These are phyloP conservation scores for Onygenales sp. DNA, from an alignment of 2,329 filamentous ascomycete species.

Conservation along the genomic window DNA sequence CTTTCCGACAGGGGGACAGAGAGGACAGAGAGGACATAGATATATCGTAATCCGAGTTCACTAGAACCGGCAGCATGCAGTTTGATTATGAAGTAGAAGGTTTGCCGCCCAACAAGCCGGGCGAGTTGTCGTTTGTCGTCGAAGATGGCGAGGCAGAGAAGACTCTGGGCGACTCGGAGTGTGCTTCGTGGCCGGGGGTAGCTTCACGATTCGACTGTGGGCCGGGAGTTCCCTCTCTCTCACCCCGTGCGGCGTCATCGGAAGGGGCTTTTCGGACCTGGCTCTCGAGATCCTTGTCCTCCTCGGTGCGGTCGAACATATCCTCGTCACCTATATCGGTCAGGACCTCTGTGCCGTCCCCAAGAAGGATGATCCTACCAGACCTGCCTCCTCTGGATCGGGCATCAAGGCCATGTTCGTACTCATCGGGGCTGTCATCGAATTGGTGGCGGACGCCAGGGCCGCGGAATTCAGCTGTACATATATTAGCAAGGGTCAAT, in stretches of 20 bases:
- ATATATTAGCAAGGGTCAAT: neutral
- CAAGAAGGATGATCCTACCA: conserved; percentile 86
- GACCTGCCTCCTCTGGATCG: conserved; percentile 57
- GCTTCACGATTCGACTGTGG: conserved; percentile 31
- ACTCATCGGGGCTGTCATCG: conserved; percentile 60
- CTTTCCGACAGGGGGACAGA: conserved; percentile 4
- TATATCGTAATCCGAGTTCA: conserved; percentile 11
- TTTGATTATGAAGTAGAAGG: neutral
- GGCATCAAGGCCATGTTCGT: conserved; percentile 40
- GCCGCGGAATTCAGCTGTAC: conserved; percentile 71
- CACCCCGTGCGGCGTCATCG: conserved; percentile 27
- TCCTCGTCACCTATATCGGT: conserved; percentile 83
- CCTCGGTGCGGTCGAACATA: conserved; percentile 87
- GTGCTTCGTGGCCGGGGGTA: conserved; percentile 5
- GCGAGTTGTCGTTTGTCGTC: conserved; percentile 23
- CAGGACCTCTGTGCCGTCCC: conserved; percentile 86
- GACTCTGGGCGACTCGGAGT: neutral
- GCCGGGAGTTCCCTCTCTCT: conserved; percentile 44
- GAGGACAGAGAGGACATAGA: conserved; percentile 3
- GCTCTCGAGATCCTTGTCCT: conserved; percentile 73
- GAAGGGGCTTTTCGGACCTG: conserved; percentile 60
- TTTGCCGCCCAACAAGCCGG: neutral
- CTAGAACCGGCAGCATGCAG: conserved; percentile 6
- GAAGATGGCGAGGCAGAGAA: conserved; percentile 30
- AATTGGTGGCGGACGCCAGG: conserved; percentile 74